Evolutionary conservation across 257 asterid species (phyloP).

Genomic region (Ocimum tenuiflorum): DNA sequence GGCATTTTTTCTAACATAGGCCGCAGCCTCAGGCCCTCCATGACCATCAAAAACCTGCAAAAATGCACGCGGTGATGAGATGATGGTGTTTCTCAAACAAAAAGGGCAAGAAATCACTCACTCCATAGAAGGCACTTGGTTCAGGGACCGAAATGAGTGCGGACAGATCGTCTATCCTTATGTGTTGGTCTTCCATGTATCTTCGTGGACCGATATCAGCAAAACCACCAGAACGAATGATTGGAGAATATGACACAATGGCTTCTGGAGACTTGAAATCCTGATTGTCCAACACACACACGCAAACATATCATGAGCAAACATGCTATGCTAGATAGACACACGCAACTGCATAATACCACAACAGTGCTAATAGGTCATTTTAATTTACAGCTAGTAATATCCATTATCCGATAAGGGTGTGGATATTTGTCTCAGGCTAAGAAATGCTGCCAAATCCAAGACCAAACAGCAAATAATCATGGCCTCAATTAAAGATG

Average conservation of each 20-base stretch:
- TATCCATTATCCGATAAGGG: not conserved
- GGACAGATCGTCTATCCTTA: slow-evolving; percentile 65
- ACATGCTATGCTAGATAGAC: too few relatives aligned
- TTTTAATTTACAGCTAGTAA: not conserved
- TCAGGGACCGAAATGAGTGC: slow-evolving; percentile 42
- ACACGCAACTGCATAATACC: too few relatives aligned
- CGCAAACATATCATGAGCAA: not conserved
- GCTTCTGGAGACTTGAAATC: slow-evolving; percentile 45
- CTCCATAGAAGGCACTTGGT: slow-evolving; percentile 78
- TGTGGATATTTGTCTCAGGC: not conserved
- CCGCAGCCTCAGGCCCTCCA: slow-evolving; percentile 93
- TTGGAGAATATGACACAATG: slow-evolving; percentile 35
- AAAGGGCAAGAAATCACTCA: slow-evolving; percentile 18
- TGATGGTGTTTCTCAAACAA: too few relatives aligned
- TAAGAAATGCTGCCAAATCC: too few relatives aligned
- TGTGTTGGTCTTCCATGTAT: slow-evolving; percentile 83
- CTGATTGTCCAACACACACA: slow-evolving; percentile 20
- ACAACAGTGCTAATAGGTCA: not conserved
- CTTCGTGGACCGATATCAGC: slow-evolving; percentile 72
- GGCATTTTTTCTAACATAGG: slow-evolving; percentile 47
- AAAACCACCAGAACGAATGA: slow-evolving; percentile 68
- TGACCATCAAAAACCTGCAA: slow-evolving; percentile 75
- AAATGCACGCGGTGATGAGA: not conserved
- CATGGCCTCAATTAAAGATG: too few relatives aligned
- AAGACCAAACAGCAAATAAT: not conserved